Conservation (phyloP, 371 early-diverging fungal genomes). For the Basidiobolus meristosporus region DNA sequence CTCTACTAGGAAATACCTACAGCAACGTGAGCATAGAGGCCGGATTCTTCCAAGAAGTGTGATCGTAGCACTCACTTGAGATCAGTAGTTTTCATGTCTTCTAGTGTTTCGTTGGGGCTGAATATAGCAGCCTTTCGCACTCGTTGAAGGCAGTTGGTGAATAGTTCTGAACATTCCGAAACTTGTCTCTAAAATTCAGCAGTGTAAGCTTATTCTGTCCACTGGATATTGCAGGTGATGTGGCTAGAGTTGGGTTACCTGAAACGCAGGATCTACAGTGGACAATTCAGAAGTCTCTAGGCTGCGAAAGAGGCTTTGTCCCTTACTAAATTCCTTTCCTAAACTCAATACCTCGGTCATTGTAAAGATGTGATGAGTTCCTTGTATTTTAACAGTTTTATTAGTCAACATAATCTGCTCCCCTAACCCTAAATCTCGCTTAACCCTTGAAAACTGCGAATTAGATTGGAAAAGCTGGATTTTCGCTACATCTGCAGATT, state of each 20-base stretch:
- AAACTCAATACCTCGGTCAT: too few relatives aligned
- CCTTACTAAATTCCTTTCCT: conserved; percentile 2
- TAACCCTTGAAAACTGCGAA: too few relatives aligned
- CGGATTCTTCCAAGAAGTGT: not conserved
- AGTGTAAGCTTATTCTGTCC: not conserved
- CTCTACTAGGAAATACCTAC: conserved; percentile 48
- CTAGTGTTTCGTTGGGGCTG: conserved; percentile 67
- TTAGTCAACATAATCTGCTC: too few relatives aligned
- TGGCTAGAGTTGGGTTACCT: not conserved
- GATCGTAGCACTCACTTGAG: conserved; percentile 19
- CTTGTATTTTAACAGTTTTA: too few relatives aligned
- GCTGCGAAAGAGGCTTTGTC: conserved; percentile 1
- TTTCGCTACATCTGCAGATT: too few relatives aligned
- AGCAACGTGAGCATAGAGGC: not conserved
- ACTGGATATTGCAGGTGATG: not conserved
- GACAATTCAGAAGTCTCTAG: conserved; percentile 1
- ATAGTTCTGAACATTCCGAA: conserved; percentile 13
- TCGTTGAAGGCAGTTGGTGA: conserved; percentile 22
- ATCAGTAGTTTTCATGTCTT: conserved; percentile 71
- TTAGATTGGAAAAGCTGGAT: too few relatives aligned
- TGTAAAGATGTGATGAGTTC: too few relatives aligned
- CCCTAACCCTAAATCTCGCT: too few relatives aligned
- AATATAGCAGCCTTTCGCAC: conserved; percentile 48
- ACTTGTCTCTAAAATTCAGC: conserved; percentile 38
- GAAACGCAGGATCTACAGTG: conserved; percentile 2